Conservation (phyloP, 805 yeast genomes). For the Lipomyces lipofer region DNA sequence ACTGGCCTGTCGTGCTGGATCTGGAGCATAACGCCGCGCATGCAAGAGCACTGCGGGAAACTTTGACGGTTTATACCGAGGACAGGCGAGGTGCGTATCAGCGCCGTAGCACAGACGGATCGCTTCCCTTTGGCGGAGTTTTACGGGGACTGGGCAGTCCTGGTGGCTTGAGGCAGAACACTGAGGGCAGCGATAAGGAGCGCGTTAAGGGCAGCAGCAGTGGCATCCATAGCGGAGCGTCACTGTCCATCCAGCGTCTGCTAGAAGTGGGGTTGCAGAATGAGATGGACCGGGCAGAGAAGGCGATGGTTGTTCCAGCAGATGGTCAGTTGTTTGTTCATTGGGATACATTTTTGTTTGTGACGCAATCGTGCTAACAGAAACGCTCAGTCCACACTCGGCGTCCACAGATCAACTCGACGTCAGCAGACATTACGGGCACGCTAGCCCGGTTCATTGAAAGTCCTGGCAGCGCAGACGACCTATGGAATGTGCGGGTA, state of each 20-base stretch:
- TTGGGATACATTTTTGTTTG: neutral
- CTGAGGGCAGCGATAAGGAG: neutral
- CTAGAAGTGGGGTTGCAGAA: constrained; percentile 15
- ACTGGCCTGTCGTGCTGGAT: constrained; percentile 28
- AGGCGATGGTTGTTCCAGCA: constrained; percentile 16
- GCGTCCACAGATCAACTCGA: constrained; percentile 13
- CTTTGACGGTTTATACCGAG: constrained; percentile 24
- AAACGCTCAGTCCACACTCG: constrained; percentile 8
- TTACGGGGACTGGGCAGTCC: constrained; percentile 14
- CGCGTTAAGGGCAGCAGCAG: neutral
- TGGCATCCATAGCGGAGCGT: neutral
- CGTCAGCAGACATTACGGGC: constrained; percentile 21
- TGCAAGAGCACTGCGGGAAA: constrained; percentile 13
- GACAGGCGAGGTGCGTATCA: constrained; percentile 11
- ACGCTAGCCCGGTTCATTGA: constrained; percentile 22
- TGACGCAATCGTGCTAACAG: neutral
- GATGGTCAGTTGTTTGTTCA: constrained; percentile 12
- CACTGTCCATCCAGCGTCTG: constrained; percentile 10
- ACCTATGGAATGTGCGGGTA: constrained; percentile 25
- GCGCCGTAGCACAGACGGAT: constrained; percentile 3
- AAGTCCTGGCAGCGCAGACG: constrained; percentile 10
- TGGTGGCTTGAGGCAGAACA: neutral
- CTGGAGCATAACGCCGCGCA: constrained; percentile 19
- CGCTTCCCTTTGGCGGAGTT: constrained; percentile 8
- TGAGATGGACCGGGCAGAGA: constrained; percentile 22